Conservation (phyloP, 1,284 basidiomycete genomes). For the Boletus hoseneyae region DNA sequence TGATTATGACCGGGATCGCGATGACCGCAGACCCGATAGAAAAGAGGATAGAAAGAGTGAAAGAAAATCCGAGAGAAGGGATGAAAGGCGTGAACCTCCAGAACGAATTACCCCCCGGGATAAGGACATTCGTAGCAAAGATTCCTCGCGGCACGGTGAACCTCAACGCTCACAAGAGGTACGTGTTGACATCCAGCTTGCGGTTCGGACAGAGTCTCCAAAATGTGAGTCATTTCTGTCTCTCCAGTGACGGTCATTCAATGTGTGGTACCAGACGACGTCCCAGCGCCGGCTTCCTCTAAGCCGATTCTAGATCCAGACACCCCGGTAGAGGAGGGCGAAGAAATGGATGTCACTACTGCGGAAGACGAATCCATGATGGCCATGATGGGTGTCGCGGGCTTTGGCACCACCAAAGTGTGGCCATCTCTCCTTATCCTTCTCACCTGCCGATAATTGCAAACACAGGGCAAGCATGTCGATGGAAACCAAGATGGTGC, state of each 20-base stretch:
- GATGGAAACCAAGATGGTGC: constrained; percentile 79
- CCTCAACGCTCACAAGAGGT: constrained; percentile 20
- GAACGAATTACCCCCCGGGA: constrained; percentile 26
- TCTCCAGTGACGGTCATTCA: constrained; percentile 5
- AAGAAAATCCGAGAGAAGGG: constrained; percentile 19
- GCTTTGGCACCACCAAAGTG: constrained; percentile 91
- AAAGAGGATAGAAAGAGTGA: constrained; percentile 33
- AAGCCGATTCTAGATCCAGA: constrained; percentile 41
- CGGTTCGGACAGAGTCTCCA: constrained; percentile 19
- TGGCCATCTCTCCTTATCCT: constrained; percentile 15
- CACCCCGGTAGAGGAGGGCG: constrained; percentile 52
- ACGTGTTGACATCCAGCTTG: constrained; percentile 17
- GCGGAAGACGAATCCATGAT: constrained; percentile 83
- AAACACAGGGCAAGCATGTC: constrained; percentile 68
- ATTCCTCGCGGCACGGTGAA: constrained; percentile 22
- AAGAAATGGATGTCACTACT: constrained; percentile 63
- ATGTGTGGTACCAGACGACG: constrained; percentile 6
- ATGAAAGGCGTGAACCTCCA: constrained; percentile 24
- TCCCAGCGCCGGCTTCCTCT: constrained; percentile 18
- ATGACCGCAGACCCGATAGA: constrained; percentile 36
- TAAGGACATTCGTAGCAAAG: constrained; percentile 23
- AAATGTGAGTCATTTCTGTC: constrained; percentile 23
- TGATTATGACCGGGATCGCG: constrained; percentile 39
- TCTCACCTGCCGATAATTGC: constrained; percentile 1
- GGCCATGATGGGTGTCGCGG: constrained; percentile 85